Base-by-base conservation (phyloP, 768 basidiomycete genomes). In the Tricholoma bakamatsutake region DNA sequence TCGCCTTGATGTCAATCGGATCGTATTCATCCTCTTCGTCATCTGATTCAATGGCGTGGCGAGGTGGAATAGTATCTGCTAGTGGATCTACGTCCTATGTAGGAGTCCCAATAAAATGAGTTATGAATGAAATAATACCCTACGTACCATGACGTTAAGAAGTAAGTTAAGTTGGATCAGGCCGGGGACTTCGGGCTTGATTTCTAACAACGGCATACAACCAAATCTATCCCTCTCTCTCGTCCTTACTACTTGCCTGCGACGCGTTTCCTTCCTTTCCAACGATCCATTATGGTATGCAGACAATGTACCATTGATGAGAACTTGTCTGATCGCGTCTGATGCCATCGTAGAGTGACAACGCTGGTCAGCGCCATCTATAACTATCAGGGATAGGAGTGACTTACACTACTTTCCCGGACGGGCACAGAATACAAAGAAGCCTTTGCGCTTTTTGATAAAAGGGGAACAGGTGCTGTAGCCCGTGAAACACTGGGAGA, bases 371-470 rank as follows among this genome's bases (percentile, higher is more conserved):
- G 66, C 43, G 12, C 21, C 21, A 47, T 39, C 28, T 13, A 47
- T 43, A 27, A 30, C 39, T 43, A 28, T 37, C 13, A 5, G 4
- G 7, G 34, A 27, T 58, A 24, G 12, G 12, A 7, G 8, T 4
- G 9, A 45, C 10, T 13, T 24, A 51, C 15, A n/a, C 53, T 33
- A 24, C 54, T 45, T 53, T 52, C 28, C 18, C 24, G 9, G 43
- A 28, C 21, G 13, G 12, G 50, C 42, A n/a, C 73, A 91, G 93
- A 95, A 73, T 95, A 95, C 79, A 92, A 93, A 66, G 93, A 98
- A 71, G 95, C 95, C 1, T 98, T 98, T 65, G 94, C 97, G 45
- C 84, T 99, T 31, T 98, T 98, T 71, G 97, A 99, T 76, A 98
- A 98, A 77, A 86, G 86, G 61, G 97, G 97, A 35, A 91, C 88